These are phyloP conservation scores for Starmerella stellata DNA, from an alignment of 805 yeast genomes.

Conservation along the genomic window DNA sequence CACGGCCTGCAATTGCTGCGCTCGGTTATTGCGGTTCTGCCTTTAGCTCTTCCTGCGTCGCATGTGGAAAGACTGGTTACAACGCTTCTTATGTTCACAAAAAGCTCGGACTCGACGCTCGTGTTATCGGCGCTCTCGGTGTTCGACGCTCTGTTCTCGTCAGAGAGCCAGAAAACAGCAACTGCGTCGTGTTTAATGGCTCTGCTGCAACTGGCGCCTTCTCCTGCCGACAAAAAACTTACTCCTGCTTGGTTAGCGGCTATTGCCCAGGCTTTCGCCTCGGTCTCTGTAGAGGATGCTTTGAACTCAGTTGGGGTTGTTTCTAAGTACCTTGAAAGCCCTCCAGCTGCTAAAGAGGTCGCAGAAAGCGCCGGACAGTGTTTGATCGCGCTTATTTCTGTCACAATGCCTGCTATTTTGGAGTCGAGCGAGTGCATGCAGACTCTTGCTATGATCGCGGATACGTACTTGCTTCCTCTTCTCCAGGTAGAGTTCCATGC, in stretches of 20 bases:
- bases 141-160: slow-evolving; percentile 60
- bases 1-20: slow-evolving; percentile 64
- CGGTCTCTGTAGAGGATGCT: slow-evolving; percentile 30
- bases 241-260: slow-evolving; percentile 94
- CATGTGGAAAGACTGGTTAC: slow-evolving; percentile 61
- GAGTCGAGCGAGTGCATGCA: slow-evolving; percentile 27
- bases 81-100: slow-evolving; percentile 51
- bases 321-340: slow-evolving; percentile 35
- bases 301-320: slow-evolving; percentile 42
- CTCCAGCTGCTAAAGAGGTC: slow-evolving; percentile 46
- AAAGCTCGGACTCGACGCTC: slow-evolving; percentile 66
- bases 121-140: slow-evolving; percentile 71
- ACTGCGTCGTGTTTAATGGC: slow-evolving; percentile 53
- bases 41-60: slow-evolving; percentile 55
- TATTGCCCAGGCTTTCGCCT: slow-evolving; percentile 57
- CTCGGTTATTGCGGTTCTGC: slow-evolving; percentile 34
- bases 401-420: slow-evolving; percentile 40
- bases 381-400: slow-evolving; percentile 55
- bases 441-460: slow-evolving; percentile 30
- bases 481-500: slow-evolving; percentile 57
- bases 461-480: slow-evolving; percentile 36
- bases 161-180: slow-evolving; percentile 35
- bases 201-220: slow-evolving; percentile 63
- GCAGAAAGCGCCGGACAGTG: slow-evolving; percentile 71
- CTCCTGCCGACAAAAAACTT: slow-evolving; percentile 62